A percentile compares a stretch with the other conserved stretches of the same genome.
Conservation (phyloP, 1,284 basidiomycete genomes). For the Ustilago hordei region DNA sequence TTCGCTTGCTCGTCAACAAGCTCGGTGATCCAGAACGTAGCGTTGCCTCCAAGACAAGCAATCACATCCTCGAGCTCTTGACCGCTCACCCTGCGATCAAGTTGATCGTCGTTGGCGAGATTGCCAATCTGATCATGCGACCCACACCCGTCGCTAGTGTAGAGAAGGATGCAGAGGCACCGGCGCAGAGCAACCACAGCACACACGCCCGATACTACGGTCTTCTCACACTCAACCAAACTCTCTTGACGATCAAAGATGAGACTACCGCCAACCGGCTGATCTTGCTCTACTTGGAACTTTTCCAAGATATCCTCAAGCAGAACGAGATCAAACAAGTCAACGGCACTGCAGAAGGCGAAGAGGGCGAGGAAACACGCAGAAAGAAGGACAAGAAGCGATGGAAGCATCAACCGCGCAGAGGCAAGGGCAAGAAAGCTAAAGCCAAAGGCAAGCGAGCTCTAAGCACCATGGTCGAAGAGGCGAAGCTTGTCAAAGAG, state of each 20-base stretch:
- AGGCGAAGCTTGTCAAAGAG: conserved; percentile 72
- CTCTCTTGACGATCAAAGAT: conserved; percentile 78
- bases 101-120: conserved; percentile 85
- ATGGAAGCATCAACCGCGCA: conserved; percentile 67
- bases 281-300: conserved; percentile 92
- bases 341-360: conserved; percentile 53
- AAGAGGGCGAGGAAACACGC: conserved; percentile 44
- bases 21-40: conserved; percentile 82
- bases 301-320: conserved; percentile 80
- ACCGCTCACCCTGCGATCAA: conserved; percentile 96
- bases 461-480: conserved; percentile 26
- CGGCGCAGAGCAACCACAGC: conserved; percentile 56
- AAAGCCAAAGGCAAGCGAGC: conserved; percentile 24
- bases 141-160: conserved; percentile 55
- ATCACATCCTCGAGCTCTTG: conserved; percentile 87
- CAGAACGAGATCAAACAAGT: conserved; percentile 64
- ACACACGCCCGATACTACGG: conserved; percentile 88
- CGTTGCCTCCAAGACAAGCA: conserved; percentile 88
- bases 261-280: conserved; percentile 83
- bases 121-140: conserved; percentile 82
- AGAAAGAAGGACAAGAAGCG: conserved; percentile 70
- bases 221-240: conserved; percentile 92
- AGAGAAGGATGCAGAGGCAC: conserved; percentile 35
- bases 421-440: conserved; percentile 26
- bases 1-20: conserved; percentile 93